Evolutionary conservation across 768 basidiomycete species (phyloP).

Genomic region (Candolleomyces aberdarensis): DNA sequence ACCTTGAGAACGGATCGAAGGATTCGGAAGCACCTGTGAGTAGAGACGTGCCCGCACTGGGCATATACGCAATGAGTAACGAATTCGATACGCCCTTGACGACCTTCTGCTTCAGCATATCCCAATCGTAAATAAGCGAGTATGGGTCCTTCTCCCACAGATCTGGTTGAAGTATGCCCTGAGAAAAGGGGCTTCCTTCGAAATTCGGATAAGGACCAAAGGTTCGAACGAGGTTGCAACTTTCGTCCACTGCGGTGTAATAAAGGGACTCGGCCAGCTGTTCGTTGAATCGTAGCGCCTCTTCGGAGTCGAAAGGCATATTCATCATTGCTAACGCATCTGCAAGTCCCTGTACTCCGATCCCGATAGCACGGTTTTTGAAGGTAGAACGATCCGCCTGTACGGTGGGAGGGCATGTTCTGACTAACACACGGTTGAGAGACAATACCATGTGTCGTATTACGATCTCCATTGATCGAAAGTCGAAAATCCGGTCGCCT

Average conservation of each 20-base stretch:
- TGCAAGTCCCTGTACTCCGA: constrained; percentile 82
- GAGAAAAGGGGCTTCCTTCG: constrained; percentile 61
- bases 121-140: neutral
- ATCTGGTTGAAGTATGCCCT: neutral
- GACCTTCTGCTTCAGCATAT: constrained; percentile 38
- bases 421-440: neutral
- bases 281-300: constrained; percentile 68
- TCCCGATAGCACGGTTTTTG: constrained; percentile 79
- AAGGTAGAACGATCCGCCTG: constrained; percentile 74
- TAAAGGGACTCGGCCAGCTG: constrained; percentile 89
- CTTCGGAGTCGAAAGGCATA: constrained; percentile 72
- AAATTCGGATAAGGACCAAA: constrained; percentile 67
- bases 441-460: neutral
- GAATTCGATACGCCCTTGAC: constrained; percentile 77
- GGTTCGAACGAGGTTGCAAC: constrained; percentile 57
- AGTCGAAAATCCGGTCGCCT: neutral
- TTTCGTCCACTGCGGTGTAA: constrained; percentile 72
- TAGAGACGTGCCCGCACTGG: constrained; percentile 81
- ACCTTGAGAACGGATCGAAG: constrained; percentile 55
- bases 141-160: neutral
- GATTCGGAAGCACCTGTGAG: constrained; percentile 85
- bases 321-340: constrained; percentile 84
- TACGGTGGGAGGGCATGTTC: neutral
- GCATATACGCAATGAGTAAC: constrained; percentile 75
- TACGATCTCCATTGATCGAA: neutral